Conservation (phyloP, 148 eudicot genomes). For the Fagopyrum esculentum region DNA sequence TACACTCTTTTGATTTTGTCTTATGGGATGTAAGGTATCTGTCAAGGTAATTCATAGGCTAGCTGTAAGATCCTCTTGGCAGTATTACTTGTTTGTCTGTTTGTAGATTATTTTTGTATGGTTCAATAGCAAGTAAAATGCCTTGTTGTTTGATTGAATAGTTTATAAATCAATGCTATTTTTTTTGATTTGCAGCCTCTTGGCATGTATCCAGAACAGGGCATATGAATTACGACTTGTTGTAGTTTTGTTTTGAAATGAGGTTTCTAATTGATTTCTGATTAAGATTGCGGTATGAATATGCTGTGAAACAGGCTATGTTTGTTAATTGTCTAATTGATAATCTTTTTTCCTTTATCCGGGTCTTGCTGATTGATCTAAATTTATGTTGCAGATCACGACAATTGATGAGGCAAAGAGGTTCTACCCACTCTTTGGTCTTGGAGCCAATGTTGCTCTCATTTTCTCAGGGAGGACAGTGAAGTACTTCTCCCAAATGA, state of each 20-base stretch:
- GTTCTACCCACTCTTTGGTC: constrained; percentile 92
- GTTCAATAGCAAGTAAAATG: neutral
- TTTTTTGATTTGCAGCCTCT: neutral
- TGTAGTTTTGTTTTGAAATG: neutral
- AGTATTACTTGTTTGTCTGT: constrained; percentile 10
- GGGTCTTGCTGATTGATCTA: neutral
- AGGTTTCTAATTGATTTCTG: neutral
- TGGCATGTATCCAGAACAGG: neutral
- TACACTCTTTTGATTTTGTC: neutral
- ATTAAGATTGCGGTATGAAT: neutral
- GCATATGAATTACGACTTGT: neutral
- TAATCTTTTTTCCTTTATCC: neutral
- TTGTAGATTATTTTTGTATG: neutral
- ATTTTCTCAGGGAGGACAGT: constrained; percentile 97
- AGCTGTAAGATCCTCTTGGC: neutral
- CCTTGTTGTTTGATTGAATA: neutral
- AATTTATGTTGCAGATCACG: constrained; percentile 56
- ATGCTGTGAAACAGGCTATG: neutral
- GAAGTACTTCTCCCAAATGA: constrained; percentile 84
- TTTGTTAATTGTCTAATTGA: neutral
- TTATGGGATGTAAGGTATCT: neutral
- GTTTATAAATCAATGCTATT: neutral
- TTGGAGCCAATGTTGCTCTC: constrained; percentile 98
- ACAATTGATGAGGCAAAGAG: constrained; percentile 93
- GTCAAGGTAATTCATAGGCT: neutral